Percentiles rank a stretch among this genome's conserved stretches.
Evolutionary conservation across 2,329 filamentous ascomycete genomes (phyloP).

Genomic region (Calycina marina): DNA sequence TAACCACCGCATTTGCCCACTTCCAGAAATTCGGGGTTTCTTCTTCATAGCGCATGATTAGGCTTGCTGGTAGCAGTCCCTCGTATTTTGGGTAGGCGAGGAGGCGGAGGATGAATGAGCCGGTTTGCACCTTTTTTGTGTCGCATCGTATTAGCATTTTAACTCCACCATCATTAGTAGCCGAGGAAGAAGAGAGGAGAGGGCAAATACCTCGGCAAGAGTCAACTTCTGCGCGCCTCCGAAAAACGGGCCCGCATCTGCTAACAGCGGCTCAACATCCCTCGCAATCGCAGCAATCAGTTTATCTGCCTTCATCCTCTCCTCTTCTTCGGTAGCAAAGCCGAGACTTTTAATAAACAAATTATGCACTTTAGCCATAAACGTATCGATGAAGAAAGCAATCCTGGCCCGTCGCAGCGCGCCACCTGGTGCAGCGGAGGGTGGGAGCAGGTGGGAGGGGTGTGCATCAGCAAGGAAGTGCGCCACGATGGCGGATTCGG

Average conservation of each 20-base stretch:
- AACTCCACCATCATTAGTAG: not conserved
- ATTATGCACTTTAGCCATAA: constrained; percentile 42
- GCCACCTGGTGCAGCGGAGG: constrained; percentile 33
- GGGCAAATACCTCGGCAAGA: constrained; percentile 52
- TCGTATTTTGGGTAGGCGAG: constrained; percentile 37
- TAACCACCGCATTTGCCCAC: constrained; percentile 47
- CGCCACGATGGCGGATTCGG: constrained; percentile 59
- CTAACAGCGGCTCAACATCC: constrained; percentile 60
- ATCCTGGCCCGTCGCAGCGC: constrained; percentile 52
- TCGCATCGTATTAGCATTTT: not conserved
- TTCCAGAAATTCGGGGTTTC: constrained; percentile 51
- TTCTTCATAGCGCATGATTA: constrained; percentile 32
- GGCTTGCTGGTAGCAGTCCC: constrained; percentile 34
- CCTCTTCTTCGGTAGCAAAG: constrained; percentile 30
- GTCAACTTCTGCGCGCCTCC: constrained; percentile 50
- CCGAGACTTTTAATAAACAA: constrained; percentile 31
- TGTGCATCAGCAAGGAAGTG: constrained; percentile 57
- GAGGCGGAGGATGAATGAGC: constrained; percentile 51
- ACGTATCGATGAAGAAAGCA: constrained; percentile 60
- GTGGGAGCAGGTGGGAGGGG: constrained; percentile 51
- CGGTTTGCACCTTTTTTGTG: constrained; percentile 38
- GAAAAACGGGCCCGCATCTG: constrained; percentile 43
- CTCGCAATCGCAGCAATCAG: constrained; percentile 44
- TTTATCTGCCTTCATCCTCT: constrained; percentile 34
- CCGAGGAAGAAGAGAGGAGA: not conserved